Conservation (phyloP, 2,329 filamentous ascomycete genomes). For the Epichloe elymi region DNA sequence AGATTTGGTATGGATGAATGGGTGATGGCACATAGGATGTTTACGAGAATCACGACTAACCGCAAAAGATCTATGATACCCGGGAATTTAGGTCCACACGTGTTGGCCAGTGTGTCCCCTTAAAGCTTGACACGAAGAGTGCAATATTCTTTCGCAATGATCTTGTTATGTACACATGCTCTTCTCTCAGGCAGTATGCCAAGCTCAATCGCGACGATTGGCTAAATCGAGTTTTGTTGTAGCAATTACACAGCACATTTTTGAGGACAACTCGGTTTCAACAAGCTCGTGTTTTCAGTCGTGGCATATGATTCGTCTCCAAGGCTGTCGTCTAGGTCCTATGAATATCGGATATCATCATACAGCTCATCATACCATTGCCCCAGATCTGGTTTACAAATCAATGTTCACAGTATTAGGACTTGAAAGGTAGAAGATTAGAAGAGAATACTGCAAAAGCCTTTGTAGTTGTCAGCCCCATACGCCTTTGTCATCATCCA, state of each 20-base stretch:
- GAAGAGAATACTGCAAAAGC: background rate
- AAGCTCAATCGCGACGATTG: too few species aligned
- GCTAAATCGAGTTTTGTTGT: too few species aligned
- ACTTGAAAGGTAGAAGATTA: background rate
- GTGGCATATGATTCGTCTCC: too few species aligned
- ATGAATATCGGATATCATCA: too few species aligned
- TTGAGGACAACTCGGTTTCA: too few species aligned
- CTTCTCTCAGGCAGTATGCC: too few species aligned
- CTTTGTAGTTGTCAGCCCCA: background rate
- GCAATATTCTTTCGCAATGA: too few species aligned
- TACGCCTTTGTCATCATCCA: constrained; percentile 1
- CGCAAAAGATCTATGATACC: background rate
- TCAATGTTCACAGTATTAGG: background rate
- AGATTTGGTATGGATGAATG: background rate
- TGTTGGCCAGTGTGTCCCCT: background rate
- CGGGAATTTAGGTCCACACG: background rate
- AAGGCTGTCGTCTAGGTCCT: too few species aligned
- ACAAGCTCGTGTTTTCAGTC: too few species aligned
- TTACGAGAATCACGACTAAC: background rate
- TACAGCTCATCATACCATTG: background rate
- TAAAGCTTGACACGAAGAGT: too few species aligned
- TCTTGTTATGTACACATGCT: too few species aligned
- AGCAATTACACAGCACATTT: too few species aligned
- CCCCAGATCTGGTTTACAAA: background rate
- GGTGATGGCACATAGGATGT: background rate